Base-by-base conservation (phyloP, 2,329 filamentous ascomycete genomes). In the Dactylellina drechsleri region DNA sequence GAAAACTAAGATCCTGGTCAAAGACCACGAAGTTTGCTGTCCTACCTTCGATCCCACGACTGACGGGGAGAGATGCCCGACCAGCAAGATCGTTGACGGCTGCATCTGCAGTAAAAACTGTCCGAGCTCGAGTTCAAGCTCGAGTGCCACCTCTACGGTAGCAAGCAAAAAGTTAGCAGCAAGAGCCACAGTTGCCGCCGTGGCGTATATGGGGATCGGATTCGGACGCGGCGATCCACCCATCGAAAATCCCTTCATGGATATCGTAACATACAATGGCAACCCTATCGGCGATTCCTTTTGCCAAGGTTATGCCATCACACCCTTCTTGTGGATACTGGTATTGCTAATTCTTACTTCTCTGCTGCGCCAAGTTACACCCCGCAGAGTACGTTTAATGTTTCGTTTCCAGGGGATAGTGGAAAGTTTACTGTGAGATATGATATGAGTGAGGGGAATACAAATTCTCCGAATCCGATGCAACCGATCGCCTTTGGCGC, bases 121-220 rank as follows among this genome's bases (percentile, higher is more conserved):
- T 13, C 8, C 4, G 12, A 45, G 23, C 2, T 43, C 41, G 10
- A 54, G 12, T 13, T 8, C 12, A 4, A 54, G 4, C 41, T 23
- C 4, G 13, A 36, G 28, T 15, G 15, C 23, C 31, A 16, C 8
- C 10, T 36, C 31, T 10, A 10, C 6, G 31, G 31, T 36, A 8
- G 10, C 31, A 36, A 36, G 10, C 10, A 36, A 8, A 36, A 36
- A 10, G 10, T 10, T 50, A 10, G 28, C 59, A 20, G 12, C 57
- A 4, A 40, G 61, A 45, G 47, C 2, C 26, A 15, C 40, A 23
- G 10, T 10, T 10, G 20, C 13, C 1, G 20, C 50, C 1, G 61
- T 57, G 10, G 61, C 68, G 13, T 73, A 73, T 28, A 73, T 73
- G 68, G 68, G 68, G 8, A 73, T 73, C 47, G 68, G 68, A 3